These are phyloP conservation scores for Fusarium veterinarium DNA, from an alignment of 2,329 filamentous ascomycete genomes.

Conservation along the genomic window DNA sequence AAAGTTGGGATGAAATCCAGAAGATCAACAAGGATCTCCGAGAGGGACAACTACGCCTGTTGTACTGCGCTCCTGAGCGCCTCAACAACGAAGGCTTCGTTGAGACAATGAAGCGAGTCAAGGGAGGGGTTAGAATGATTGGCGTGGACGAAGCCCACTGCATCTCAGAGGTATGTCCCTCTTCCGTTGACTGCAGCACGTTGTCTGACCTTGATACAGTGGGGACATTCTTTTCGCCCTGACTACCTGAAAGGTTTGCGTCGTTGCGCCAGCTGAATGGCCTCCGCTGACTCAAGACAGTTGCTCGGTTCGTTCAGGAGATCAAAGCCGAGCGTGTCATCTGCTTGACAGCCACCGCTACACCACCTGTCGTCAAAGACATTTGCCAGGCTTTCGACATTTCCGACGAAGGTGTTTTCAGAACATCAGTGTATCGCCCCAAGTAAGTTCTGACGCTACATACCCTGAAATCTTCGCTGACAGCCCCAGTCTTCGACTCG, in stretches of 20 bases:
- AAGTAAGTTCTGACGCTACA: constrained; percentile 50
- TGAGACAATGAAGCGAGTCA: constrained; percentile 63
- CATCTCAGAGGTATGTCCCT: constrained; percentile 55
- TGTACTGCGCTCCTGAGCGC: constrained; percentile 70
- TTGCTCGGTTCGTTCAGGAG: constrained; percentile 66
- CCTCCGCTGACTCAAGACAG: constrained; percentile 34
- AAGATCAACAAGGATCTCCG: constrained; percentile 52
- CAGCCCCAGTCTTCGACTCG: constrained; percentile 58
- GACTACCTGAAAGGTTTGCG: constrained; percentile 61
- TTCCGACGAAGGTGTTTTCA: constrained; percentile 60
- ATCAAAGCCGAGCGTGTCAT: constrained; percentile 68
- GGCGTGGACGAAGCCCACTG: constrained; percentile 70
- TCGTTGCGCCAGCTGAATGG: constrained; percentile 7
- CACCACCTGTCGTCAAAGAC: constrained; percentile 65
- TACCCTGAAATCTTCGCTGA: neutral
- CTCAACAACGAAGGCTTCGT: constrained; percentile 72
- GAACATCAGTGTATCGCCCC: constrained; percentile 68
- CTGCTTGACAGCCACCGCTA: constrained; percentile 70
- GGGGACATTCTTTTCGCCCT: constrained; percentile 62
- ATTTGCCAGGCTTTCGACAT: constrained; percentile 66
- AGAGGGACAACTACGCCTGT: constrained; percentile 61
- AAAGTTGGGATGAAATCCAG: constrained; percentile 59
- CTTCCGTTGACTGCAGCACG: accelerated
- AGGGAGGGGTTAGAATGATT: constrained; percentile 66
- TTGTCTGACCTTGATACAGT: constrained; percentile 44